Percentiles rank a stretch among this genome's conserved stretches.
Conservation (phyloP, 768 basidiomycete species). For the Phaeotremella skinneri region DNA sequence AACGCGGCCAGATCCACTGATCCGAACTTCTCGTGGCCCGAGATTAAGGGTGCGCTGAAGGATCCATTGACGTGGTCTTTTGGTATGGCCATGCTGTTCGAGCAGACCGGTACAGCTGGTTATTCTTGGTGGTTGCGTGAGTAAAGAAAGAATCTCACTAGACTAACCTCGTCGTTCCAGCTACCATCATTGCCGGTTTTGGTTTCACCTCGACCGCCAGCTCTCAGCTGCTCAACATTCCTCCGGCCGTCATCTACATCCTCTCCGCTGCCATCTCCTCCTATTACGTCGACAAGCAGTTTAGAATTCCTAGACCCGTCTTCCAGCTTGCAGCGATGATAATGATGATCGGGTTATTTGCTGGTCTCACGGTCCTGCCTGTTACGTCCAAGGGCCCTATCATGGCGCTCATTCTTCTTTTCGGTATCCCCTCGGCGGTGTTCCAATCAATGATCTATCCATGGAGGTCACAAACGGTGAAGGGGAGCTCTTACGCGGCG, state of each 20-base stretch:
- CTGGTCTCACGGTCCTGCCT: not conserved
- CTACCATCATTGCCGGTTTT: conserved; percentile 28
- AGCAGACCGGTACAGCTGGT: too few relatives aligned
- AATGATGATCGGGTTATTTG: not conserved
- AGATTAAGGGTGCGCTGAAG: not conserved
- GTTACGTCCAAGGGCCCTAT: not conserved
- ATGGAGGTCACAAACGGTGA: conserved; percentile 23
- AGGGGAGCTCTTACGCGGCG: conserved; percentile 26
- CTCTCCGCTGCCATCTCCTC: conserved; percentile 10
- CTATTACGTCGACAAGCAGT: conserved; percentile 8
- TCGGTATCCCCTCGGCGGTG: not conserved
- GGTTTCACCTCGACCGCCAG: conserved; percentile 21
- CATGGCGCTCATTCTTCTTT: too few relatives aligned
- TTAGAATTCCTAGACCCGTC: conserved; percentile 13
- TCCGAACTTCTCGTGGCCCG: not conserved
- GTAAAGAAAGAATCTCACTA: too few relatives aligned
- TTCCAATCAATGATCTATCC: conserved; percentile 14
- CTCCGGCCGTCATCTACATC: conserved; percentile 11
- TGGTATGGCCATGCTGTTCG: conserved; percentile 51
- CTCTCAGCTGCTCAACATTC: not conserved
- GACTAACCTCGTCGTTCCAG: too few relatives aligned
- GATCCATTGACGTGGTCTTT: conserved; percentile 6
- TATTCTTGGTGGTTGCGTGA: too few relatives aligned
- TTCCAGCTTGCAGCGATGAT: conserved; percentile 14
- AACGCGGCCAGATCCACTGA: conserved; percentile 2